Base-by-base conservation (phyloP, 129 eudicot genomes). In the Tanacetum coccineum region DNA sequence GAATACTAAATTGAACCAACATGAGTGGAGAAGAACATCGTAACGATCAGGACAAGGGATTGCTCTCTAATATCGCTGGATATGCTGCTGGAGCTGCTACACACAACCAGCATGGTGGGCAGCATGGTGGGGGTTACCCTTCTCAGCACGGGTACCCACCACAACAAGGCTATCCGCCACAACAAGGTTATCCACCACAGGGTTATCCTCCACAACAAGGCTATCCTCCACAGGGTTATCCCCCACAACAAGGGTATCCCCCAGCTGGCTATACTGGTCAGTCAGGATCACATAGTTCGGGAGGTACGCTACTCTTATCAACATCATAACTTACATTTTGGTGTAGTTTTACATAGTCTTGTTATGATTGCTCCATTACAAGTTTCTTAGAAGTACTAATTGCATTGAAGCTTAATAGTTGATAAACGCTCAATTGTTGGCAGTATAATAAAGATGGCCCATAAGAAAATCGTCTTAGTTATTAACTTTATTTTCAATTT, bases 1-100 rank as follows among this genome's bases (percentile, higher is more conserved):
- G 1, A 67, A 44, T 52, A 64, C 50, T 51, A 46, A 64, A 45
- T 67, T 52, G 63, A 64, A 77, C n/a, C 76, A 74, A 54, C 68
- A 88, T 88, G 96, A 79, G 78, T 25, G 88, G 82, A 55, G 82
- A 76, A 25, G 73, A 85, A 13, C 71, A 82, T 21, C 78, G 66
- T 66, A 71, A 79, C 12, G 50, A 57, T 48, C 73, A 77, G 45
- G 92, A 85, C 70, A 88, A 83, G 73, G 96, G 96, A 45, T 48
- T 88, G 64, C 59, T 88, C 13, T 78, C 87, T 9, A 42, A 67
- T 68, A 53, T 82, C n/a, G 87, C 81, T 53, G 86, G 87, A 49
- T 81, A 72, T 70, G 95, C 91, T n/a, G 81, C 81, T 67, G 87
- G 86, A 73, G 80, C 79, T 13, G 75, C 79, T 13, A 70, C 58